A percentile compares a stretch with the other conserved stretches of the same genome.
Evolutionary conservation across 306 rosid genomes (phyloP).

Genomic region (Trifolium pratense): DNA sequence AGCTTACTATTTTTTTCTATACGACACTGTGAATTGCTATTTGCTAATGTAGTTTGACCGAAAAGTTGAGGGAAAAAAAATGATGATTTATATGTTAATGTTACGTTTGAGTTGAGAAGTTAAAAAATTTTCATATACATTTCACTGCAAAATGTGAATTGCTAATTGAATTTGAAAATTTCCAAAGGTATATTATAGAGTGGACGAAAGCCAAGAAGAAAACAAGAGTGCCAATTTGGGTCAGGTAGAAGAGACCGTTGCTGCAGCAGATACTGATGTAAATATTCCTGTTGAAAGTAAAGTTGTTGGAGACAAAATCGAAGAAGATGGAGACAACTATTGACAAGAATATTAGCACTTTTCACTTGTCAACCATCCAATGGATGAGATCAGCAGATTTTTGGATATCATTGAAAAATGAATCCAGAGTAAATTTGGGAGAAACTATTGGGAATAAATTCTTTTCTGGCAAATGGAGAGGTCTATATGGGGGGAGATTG

Average conservation of each 20-base stretch:
- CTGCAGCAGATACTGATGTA: constrained; percentile 23
- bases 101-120: constrained; percentile 20
- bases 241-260: constrained; percentile 33
- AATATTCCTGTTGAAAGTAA: constrained; percentile 11
- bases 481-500: neutral
- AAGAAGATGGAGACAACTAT: constrained; percentile 33
- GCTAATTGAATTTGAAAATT: constrained; percentile 38
- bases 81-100: constrained; percentile 17
- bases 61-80: neutral
- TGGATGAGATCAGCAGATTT: constrained; percentile 1
- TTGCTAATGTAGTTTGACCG: neutral
- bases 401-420: neutral
- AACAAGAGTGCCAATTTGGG: constrained; percentile 26
- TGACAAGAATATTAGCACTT: neutral
- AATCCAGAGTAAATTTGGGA: constrained; percentile 18
- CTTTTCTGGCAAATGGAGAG: neutral
- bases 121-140: constrained; percentile 9
- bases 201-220: constrained; percentile 60
- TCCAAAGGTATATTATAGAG: constrained; percentile 68
- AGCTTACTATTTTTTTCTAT: neutral
- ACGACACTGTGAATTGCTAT: neutral
- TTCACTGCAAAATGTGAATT: constrained; percentile 11
- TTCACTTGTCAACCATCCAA: constrained; percentile 23
- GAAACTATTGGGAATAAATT: neutral
- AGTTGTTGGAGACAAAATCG: constrained; percentile 31